Evolutionary conservation across 1,284 basidiomycete genomes (phyloP).

Genomic region (Ceratobasidium sp.): DNA sequence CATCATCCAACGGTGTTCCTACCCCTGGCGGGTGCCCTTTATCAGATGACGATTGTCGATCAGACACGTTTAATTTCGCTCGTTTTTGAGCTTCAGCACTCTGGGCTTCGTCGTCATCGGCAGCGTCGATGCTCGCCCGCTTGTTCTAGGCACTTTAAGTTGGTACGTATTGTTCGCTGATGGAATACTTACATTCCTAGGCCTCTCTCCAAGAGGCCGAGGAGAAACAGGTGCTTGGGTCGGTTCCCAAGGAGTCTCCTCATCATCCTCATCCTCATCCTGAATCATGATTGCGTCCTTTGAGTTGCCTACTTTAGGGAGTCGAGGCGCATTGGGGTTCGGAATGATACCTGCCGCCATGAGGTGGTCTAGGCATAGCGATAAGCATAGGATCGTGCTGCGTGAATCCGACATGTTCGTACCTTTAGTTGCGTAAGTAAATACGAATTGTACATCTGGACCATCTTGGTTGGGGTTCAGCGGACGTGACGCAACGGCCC

Average conservation of each 20-base stretch:
- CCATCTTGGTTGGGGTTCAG: constrained; percentile 26
- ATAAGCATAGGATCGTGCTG: background rate
- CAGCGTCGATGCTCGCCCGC: background rate
- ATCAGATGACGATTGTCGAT: background rate
- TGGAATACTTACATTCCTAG: constrained; percentile 3
- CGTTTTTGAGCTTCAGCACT: background rate
- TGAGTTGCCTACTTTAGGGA: background rate
- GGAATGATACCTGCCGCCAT: constrained; percentile 31
- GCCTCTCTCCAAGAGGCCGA: background rate
- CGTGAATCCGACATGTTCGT: background rate
- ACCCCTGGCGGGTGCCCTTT: background rate
- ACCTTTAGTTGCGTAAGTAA: constrained; percentile 35
- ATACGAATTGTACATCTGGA: constrained; percentile 33
- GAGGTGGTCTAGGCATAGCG: constrained; percentile 17
- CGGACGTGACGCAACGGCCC: constrained; percentile 27
- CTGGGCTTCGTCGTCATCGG: background rate
- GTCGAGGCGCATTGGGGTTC: constrained; percentile 9
- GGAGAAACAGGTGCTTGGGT: background rate
- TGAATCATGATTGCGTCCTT: background rate
- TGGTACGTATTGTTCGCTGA: background rate
- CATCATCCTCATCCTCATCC: background rate
- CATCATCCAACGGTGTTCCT: background rate
- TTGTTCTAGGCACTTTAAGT: constrained; percentile 6
- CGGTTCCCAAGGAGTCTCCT: background rate
- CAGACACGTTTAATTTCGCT: background rate